phyloP scores from a whole-genome alignment of 2,329 filamentous ascomycete species.

The Venturiaceae sp. region DNA sequence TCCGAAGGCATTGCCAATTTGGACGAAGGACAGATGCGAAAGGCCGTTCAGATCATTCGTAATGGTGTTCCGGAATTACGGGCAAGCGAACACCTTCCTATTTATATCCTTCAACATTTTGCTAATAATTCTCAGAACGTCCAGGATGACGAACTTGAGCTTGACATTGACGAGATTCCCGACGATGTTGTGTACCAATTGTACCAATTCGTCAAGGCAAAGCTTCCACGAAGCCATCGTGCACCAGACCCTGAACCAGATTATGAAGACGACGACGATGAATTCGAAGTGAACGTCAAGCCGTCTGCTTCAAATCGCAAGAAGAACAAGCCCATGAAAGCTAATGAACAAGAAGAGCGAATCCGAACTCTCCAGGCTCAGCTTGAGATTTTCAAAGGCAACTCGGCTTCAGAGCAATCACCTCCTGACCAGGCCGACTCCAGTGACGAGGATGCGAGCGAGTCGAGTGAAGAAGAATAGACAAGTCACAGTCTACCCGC shows the following conservation, averaged over 20 bases:
- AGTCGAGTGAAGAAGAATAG: slow-evolving; percentile 3
- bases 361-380: slow-evolving; percentile 54
- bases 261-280: slow-evolving; percentile 21
- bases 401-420: slow-evolving; percentile 28
- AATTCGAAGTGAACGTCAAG: slow-evolving; percentile 16
- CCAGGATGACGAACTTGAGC: slow-evolving; percentile 50
- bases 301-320: slow-evolving; percentile 43
- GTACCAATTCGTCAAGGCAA: slow-evolving; percentile 42
- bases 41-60: slow-evolving; percentile 84
- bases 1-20: slow-evolving; percentile 76
- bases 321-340: slow-evolving; percentile 72
- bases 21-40: slow-evolving; percentile 65
- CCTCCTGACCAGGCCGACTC: slow-evolving; percentile 1
- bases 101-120: slow-evolving; percentile 1
- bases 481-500: not conserved
- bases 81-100: slow-evolving; percentile 25
- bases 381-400: slow-evolving; percentile 31
- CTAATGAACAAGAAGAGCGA: slow-evolving; percentile 58
- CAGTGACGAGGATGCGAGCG: slow-evolving; percentile 1
- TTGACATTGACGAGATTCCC: slow-evolving; percentile 53
- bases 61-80: slow-evolving; percentile 66
- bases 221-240: slow-evolving; percentile 16
- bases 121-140: slow-evolving; percentile 25
- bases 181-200: slow-evolving; percentile 46
- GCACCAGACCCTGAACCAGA: slow-evolving; percentile 19